phyloP scores from a whole-genome alignment of 805 yeast species.

The Candida insectorum region DNA sequence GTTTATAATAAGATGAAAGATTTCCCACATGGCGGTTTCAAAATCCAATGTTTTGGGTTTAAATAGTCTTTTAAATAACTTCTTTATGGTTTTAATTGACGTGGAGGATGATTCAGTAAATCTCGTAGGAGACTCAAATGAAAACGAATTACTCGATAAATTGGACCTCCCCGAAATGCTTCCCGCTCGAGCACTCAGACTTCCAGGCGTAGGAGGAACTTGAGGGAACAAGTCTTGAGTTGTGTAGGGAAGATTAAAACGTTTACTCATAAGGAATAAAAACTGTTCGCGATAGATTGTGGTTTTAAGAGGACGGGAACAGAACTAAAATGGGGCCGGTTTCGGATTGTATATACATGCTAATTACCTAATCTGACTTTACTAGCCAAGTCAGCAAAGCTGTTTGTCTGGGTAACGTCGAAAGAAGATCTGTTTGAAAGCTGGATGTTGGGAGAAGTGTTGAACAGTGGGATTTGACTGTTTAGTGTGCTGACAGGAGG shows the following conservation, averaged over 20 bases:
- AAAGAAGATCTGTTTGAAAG: conserved; percentile 9
- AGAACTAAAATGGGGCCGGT: background rate
- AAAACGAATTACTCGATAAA: conserved; percentile 1
- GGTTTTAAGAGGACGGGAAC: too few relatives aligned
- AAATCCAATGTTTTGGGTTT: conserved; percentile 83
- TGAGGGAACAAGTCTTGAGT: conserved; percentile 43
- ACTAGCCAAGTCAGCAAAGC: conserved; percentile 10
- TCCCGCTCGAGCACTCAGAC: conserved; percentile 19
- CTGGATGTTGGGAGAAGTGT: too few relatives aligned
- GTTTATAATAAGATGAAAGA: conserved; percentile 63
- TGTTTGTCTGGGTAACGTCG: conserved; percentile 7
- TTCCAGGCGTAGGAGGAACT: conserved; percentile 15
- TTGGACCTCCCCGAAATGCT: conserved; percentile 14
- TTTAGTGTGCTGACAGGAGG: too few relatives aligned
- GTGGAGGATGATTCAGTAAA: conserved; percentile 4
- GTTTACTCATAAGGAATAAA: conserved; percentile 22
- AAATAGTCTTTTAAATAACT: conserved; percentile 37
- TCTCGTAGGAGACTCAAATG: background rate
- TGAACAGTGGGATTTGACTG: too few relatives aligned
- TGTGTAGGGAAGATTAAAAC: conserved; percentile 38
- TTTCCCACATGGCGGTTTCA: conserved; percentile 93
- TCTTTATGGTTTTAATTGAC: conserved; percentile 21
- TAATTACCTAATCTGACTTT: conserved; percentile 6
- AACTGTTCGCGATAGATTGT: too few relatives aligned
- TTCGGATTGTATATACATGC: background rate